A percentile compares a stretch with the other conserved stretches of the same genome.
Evolutionary conservation across 2,329 filamentous ascomycete species (phyloP).

Genomic region (Aspergillus bombycis): DNA sequence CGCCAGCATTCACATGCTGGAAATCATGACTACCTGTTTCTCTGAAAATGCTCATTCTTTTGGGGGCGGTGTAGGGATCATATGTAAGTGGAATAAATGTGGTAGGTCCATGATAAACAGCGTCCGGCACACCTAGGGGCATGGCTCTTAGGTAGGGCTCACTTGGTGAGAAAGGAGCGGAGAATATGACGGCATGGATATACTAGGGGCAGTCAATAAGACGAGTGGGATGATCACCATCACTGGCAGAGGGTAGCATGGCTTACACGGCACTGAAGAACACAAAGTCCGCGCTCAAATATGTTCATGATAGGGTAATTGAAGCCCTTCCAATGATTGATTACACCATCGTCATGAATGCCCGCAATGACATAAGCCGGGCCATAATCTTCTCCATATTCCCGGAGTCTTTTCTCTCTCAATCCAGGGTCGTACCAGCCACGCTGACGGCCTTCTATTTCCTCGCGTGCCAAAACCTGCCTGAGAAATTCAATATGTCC

Average conservation of each 20-base stretch:
- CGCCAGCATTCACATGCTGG: constrained; percentile 83
- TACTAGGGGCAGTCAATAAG: constrained; percentile 59
- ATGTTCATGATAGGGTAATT: constrained; percentile 99
- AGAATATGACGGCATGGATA: constrained; percentile 84
- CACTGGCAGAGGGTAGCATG: background rate
- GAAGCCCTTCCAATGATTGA: constrained; percentile 94
- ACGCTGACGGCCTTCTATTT: constrained; percentile 65
- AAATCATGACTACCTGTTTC: constrained; percentile 79
- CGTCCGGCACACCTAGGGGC: constrained; percentile 73
- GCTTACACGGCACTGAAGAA: constrained; percentile 86
- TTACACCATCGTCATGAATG: constrained; percentile 90
- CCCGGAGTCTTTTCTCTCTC: constrained; percentile 63
- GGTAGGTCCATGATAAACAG: constrained; percentile 95
- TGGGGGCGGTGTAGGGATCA: constrained; percentile 79
- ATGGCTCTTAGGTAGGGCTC: constrained; percentile 74
- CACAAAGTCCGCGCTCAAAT: constrained; percentile 92
- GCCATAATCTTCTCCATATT: constrained; percentile 71
- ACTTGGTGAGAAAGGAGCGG: constrained; percentile 85
- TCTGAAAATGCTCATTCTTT: constrained; percentile 79
- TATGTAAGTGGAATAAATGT: constrained; percentile 79
- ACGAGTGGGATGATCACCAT: background rate
- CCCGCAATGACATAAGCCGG: constrained; percentile 90
- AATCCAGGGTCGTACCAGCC: constrained; percentile 76
- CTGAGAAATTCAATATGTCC: constrained; percentile 95
- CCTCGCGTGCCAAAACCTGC: constrained; percentile 73